phyloP scores from a whole-genome alignment of 139 green algal species.

The Chlamydomonas eustigma region DNA sequence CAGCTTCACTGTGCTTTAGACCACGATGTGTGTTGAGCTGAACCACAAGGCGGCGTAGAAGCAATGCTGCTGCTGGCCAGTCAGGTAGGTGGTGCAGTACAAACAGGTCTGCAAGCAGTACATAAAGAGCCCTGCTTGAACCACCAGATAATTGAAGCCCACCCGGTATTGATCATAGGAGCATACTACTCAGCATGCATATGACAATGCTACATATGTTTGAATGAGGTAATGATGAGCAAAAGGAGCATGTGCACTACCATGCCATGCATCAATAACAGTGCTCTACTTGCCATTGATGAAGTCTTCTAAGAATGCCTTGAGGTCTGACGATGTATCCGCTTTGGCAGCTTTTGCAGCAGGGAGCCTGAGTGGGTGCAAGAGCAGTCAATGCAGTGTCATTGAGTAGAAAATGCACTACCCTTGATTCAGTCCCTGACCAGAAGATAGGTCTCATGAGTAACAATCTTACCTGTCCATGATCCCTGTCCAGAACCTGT shows the following conservation, averaged over 20 bases:
- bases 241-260: too few relatives aligned
- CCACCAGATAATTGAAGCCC: too few relatives aligned
- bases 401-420: neutral
- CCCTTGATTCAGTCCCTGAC: neutral
- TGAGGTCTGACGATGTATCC: slow-evolving; percentile 48
- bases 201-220: too few relatives aligned
- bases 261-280: too few relatives aligned
- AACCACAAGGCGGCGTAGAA: slow-evolving; percentile 58
- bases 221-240: too few relatives aligned
- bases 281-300: slow-evolving; percentile 28
- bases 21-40: slow-evolving; percentile 35
- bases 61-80: slow-evolving; percentile 62
- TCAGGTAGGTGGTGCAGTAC: slow-evolving; percentile 46
- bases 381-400: neutral
- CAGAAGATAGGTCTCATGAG: neutral
- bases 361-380: slow-evolving; percentile 36
- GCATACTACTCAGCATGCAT: too few relatives aligned
- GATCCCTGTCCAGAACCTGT: slow-evolving; percentile 49
- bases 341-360: slow-evolving; percentile 32
- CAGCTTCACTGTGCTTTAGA: slow-evolving; percentile 41
- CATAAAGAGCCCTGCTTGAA: too few relatives aligned
- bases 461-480: slow-evolving; percentile 40
- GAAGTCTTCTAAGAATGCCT: slow-evolving; percentile 51
- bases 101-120: slow-evolving; percentile 50
- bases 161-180: too few relatives aligned